These are phyloP conservation scores for Aspergillus phoenicis DNA, from an alignment of 2,329 filamentous ascomycete genomes.

Conservation along the genomic window DNA sequence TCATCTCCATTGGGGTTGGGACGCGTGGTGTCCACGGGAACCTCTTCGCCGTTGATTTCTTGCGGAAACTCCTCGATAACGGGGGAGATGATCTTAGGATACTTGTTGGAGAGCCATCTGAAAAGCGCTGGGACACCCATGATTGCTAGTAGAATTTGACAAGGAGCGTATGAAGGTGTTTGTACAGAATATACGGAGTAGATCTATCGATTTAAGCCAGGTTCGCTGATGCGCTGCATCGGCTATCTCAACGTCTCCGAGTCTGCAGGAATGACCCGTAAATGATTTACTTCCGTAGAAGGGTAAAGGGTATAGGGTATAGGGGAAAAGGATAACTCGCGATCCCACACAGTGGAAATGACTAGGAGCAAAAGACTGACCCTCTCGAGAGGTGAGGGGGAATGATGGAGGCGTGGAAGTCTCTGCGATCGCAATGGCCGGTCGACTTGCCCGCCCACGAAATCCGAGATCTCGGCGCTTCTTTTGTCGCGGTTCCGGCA, in stretches of 20 bases:
- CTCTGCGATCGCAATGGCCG: slow-evolving; percentile 22
- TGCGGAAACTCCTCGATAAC: slow-evolving; percentile 85
- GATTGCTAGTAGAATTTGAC: slow-evolving; percentile 23
- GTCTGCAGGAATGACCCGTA: background rate
- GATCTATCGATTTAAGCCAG: slow-evolving; percentile 11
- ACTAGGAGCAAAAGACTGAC: slow-evolving; percentile 3
- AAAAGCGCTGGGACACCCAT: slow-evolving; percentile 97
- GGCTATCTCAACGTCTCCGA: slow-evolving; percentile 14
- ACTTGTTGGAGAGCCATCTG: slow-evolving; percentile 94
- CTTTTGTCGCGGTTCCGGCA: slow-evolving; percentile 28
- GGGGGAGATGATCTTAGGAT: slow-evolving; percentile 92
- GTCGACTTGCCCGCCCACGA: slow-evolving; percentile 3
- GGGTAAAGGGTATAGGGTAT: background rate
- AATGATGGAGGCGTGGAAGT: slow-evolving; percentile 18
- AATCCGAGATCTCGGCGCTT: slow-evolving; percentile 26
- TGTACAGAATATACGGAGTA: slow-evolving; percentile 6
- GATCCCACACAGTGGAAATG: slow-evolving; percentile 3
- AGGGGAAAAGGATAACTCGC: background rate
- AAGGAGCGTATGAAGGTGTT: slow-evolving; percentile 1
- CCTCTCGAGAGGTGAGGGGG: slow-evolving; percentile 9
- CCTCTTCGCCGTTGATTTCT: slow-evolving; percentile 77
- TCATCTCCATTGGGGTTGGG: slow-evolving; percentile 97
- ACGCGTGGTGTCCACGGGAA: slow-evolving; percentile 80
- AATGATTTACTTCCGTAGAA: background rate
- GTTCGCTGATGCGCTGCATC: slow-evolving; percentile 20